A percentile compares a stretch with the other conserved stretches of the same genome.
phyloP scores from a whole-genome alignment of 352 stramenopile species.

The Peronospora destructor region DNA sequence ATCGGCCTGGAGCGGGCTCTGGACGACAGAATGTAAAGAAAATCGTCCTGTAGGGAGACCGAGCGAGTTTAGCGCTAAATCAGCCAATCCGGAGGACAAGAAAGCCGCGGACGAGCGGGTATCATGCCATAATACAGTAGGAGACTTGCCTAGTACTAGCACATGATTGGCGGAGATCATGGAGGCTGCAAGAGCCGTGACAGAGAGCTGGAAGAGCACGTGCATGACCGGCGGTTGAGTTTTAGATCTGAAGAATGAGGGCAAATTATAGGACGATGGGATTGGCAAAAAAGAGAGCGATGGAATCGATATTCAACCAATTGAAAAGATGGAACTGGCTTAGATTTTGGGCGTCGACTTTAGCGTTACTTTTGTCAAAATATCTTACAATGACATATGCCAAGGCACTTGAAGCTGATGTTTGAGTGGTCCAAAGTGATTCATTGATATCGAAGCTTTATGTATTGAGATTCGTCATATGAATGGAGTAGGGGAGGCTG shows the following conservation, averaged over 20 bases:
- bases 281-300: slow-evolving; percentile 3
- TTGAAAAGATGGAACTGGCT: too few relatives aligned
- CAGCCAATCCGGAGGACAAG: slow-evolving; percentile 27
- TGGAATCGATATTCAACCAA: too few relatives aligned
- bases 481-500: slow-evolving; percentile 32
- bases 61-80: slow-evolving; percentile 36
- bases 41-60: slow-evolving; percentile 25
- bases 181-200: slow-evolving; percentile 8
- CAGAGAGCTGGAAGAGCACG: slow-evolving; percentile 14
- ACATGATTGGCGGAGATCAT: slow-evolving; percentile 19
- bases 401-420: slow-evolving; percentile 31
- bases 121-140: slow-evolving; percentile 21
- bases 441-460: slow-evolving; percentile 34
- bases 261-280: not conserved
- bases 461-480: slow-evolving; percentile 31
- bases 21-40: slow-evolving; percentile 15
- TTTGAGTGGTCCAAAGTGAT: slow-evolving; percentile 32
- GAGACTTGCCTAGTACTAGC: slow-evolving; percentile 22
- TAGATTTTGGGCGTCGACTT: too few relatives aligned
- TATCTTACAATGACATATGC: slow-evolving; percentile 23
- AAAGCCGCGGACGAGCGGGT: slow-evolving; percentile 14
- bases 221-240: slow-evolving; percentile 19
- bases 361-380: too few relatives aligned
- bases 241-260: slow-evolving; percentile 23
- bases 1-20: slow-evolving; percentile 37